Conservation (phyloP, 371 early-diverging fungal species). For the Syncephalastrum contaminatum region DNA sequence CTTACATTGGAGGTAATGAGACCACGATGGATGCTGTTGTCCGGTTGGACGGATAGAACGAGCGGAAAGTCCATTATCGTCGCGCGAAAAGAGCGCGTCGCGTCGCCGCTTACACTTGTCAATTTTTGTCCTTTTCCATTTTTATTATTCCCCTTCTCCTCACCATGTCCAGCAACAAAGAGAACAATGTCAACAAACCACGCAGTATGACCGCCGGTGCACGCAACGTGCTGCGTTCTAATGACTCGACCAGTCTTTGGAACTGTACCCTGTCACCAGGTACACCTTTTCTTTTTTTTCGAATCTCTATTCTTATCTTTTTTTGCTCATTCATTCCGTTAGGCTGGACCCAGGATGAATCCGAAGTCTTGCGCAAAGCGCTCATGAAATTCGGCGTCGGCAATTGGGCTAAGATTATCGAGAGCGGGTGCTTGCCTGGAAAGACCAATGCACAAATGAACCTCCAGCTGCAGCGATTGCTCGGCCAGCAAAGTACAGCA, state of each 20-base stretch:
- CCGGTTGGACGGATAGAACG: conserved; percentile 31
- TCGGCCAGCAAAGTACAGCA: conserved; percentile 93
- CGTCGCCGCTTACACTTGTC: too few species aligned
- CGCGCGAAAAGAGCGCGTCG: conserved; percentile 7
- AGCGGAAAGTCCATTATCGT: conserved; percentile 30
- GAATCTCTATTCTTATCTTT: background rate
- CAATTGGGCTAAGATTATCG: conserved; percentile 93
- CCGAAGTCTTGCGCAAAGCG: conserved; percentile 79
- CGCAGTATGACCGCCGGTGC: conserved; percentile 88
- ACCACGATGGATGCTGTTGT: conserved; percentile 32
- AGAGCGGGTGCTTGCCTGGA: conserved; percentile 79
- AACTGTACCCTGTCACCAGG: conserved; percentile 91
- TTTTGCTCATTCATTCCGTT: background rate
- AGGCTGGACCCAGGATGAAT: conserved; percentile 89
- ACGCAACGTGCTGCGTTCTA: conserved; percentile 86
- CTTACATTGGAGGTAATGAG: conserved; percentile 38
- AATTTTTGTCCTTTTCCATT: conserved; percentile 1
- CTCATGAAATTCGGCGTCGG: conserved; percentile 90
- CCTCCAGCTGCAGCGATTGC: conserved; percentile 87
- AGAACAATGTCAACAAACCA: conserved; percentile 49
- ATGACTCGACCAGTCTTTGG: conserved; percentile 90
- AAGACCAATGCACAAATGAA: conserved; percentile 96
- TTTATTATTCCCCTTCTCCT: conserved; percentile 15
- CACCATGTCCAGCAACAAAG: conserved; percentile 25
- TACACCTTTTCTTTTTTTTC: conserved; percentile 7